Conservation (phyloP, 768 basidiomycete genomes). For the Holtermanniella nyarrowii region DNA sequence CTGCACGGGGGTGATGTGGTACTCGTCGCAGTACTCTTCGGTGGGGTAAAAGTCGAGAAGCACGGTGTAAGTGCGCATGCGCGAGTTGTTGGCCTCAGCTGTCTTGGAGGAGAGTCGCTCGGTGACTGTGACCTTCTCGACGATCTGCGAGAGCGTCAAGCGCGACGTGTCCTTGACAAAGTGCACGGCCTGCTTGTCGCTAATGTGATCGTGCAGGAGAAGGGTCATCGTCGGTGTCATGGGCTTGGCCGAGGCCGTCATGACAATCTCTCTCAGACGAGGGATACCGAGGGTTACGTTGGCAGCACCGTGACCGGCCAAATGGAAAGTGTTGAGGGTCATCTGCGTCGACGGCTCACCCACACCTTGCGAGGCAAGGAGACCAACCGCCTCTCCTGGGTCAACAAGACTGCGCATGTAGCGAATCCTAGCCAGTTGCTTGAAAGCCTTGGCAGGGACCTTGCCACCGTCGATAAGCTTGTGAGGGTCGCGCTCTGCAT, state of each 20-base stretch:
- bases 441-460: slow-evolving; percentile 49
- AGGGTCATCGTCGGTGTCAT: slow-evolving; percentile 97
- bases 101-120: slow-evolving; percentile 59
- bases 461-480: slow-evolving; percentile 24
- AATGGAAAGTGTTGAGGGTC: slow-evolving; percentile 99
- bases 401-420: slow-evolving; percentile 90
- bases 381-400: slow-evolving; percentile 95
- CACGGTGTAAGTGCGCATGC: slow-evolving; percentile 70
- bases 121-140: slow-evolving; percentile 69
- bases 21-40: slow-evolving; percentile 71
- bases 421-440: slow-evolving; percentile 74
- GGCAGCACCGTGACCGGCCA: slow-evolving; percentile 96
- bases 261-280: slow-evolving; percentile 94
- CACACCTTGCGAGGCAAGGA: slow-evolving; percentile 92
- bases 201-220: slow-evolving; percentile 51
- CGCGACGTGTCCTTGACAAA: slow-evolving; percentile 87
- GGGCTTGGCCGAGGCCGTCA: slow-evolving; percentile 92
- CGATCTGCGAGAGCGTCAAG: slow-evolving; percentile 74
- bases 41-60: slow-evolving; percentile 74
- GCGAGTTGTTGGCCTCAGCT: slow-evolving; percentile 47
- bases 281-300: slow-evolving; percentile 99
- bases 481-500: slow-evolving; percentile 56
- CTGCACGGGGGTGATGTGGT: slow-evolving; percentile 61
- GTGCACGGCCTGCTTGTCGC: slow-evolving; percentile 50
- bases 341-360: slow-evolving; percentile 99